Evolutionary conservation across 2,329 filamentous ascomycete species (phyloP).

Genomic region (Drechslerella dactyloides): DNA sequence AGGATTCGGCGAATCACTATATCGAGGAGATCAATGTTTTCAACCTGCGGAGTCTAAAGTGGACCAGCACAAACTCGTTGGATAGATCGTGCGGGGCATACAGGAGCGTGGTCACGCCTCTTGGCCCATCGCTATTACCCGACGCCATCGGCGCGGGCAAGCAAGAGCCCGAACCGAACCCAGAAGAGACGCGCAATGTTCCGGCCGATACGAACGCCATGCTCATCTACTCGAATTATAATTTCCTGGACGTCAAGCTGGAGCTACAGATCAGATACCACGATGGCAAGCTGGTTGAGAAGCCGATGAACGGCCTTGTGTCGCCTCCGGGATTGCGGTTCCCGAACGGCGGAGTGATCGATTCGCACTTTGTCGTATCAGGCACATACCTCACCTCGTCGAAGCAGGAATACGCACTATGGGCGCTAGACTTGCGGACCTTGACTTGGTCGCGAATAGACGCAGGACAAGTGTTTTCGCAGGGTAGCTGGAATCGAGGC

Average conservation of each 20-base stretch:
- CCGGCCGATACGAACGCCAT: slow-evolving; percentile 63
- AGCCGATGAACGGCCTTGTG: slow-evolving; percentile 82
- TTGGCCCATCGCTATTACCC: slow-evolving; percentile 60
- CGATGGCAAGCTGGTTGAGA: slow-evolving; percentile 83
- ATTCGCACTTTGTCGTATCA: slow-evolving; percentile 95
- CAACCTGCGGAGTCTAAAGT: slow-evolving; percentile 91
- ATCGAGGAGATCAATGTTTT: slow-evolving; percentile 99
- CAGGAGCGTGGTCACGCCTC: slow-evolving; percentile 87
- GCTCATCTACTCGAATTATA: slow-evolving; percentile 99
- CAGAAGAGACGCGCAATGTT: slow-evolving; percentile 52
- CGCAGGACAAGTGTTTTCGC: slow-evolving; percentile 90
- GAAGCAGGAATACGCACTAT: slow-evolving; percentile 96
- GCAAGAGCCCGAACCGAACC: slow-evolving; percentile 57
- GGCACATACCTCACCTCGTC: slow-evolving; percentile 97
- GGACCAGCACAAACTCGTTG: slow-evolving; percentile 85
- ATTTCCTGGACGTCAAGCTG: slow-evolving; percentile 95
- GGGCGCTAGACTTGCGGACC: slow-evolving; percentile 87
- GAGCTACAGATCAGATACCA: slow-evolving; percentile 87
- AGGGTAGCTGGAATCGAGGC: slow-evolving; percentile 97
- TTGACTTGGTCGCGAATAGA: slow-evolving; percentile 96
- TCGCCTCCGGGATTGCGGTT: slow-evolving; percentile 93
- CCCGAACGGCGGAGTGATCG: slow-evolving; percentile 92
- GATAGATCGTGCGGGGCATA: slow-evolving; percentile 96
- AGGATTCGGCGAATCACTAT: slow-evolving; percentile 97
- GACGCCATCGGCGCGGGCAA: slow-evolving; percentile 60